phyloP scores from a whole-genome alignment of 202 grass and related monocot genomes.

The Bolboschoenoplectus hybrid region DNA sequence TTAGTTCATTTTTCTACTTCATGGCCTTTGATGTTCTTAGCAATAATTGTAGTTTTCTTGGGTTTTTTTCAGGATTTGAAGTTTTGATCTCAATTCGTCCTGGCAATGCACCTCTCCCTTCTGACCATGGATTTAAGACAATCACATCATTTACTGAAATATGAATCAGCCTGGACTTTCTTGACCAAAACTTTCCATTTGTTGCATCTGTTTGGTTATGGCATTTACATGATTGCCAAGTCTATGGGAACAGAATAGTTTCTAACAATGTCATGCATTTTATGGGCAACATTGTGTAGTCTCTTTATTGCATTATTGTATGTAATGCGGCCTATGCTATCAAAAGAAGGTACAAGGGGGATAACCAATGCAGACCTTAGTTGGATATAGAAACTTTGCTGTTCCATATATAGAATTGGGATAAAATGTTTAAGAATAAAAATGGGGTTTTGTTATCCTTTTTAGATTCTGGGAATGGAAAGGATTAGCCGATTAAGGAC shows the following conservation, averaged over 20 bases:
- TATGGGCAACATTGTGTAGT: not conserved
- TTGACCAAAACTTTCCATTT: not conserved
- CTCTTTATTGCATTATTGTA: not conserved
- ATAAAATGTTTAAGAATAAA: conserved; percentile 7
- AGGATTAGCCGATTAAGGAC: not conserved
- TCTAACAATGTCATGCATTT: conserved; percentile 1
- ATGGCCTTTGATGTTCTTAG: conserved; percentile 11
- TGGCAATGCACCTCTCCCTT: conserved; percentile 70
- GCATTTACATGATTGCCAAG: not conserved
- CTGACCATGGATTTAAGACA: conserved; percentile 71
- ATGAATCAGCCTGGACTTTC: conserved; percentile 19
- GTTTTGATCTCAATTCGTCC: conserved; percentile 74
- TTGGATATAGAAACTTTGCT: not conserved
- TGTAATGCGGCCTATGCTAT: not conserved
- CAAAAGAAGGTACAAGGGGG: not conserved
- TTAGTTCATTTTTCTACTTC: conserved; percentile 13
- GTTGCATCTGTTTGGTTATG: not conserved
- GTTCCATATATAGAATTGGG: not conserved
- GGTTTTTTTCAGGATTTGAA: conserved; percentile 59
- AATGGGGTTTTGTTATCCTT: not conserved
- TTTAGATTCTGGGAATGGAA: not conserved
- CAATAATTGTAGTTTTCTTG: not conserved
- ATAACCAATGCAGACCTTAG: not conserved
- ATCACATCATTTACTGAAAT: conserved; percentile 74
- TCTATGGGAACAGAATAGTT: conserved; percentile 16